Evolutionary conservation across 139 green algal species (phyloP), one percentile per base, ranked within the genome.

Genomic region (Chlamydomonas eustigma): DNA sequence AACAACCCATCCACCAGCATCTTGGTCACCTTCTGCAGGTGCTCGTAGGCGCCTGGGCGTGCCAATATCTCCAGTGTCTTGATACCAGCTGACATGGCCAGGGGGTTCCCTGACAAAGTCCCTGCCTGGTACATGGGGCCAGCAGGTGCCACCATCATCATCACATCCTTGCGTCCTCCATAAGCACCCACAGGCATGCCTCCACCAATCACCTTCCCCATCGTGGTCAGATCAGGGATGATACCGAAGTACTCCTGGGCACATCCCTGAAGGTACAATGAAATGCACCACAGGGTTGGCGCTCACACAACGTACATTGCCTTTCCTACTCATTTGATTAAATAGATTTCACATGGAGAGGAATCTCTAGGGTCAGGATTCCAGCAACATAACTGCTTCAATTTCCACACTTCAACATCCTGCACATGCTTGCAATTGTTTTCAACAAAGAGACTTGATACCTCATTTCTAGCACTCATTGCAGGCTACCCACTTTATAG

Each of bases 181-280:
- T 99, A 99, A 0, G 96, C 96, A 74, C 96, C 96, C 38, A 99
- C 96, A 8, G 96, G 96, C 76, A 99, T 81, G 38, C 96, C 96
- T 65, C 96, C 96, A 65, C 93, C 96, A 77, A 99, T 99, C 71
- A 99, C 93, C 92, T 99, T 99, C 84, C 96, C 96, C 91, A 99
- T 96, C 77, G 95, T 99, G 76, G 96, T 99, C 39, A 99, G 76
- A 86, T 99, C 96, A 36, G 96, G 96, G 5, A 88, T 99, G 71
- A 99, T 88, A 78, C 92, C 92, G 77, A 97, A 99, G 91, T 98
- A 76, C 84, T 96, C 90, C 88, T 98, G 93, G 22, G 84, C 86
- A 64, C 86, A 86, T 50, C 85, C 85, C 77, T 58, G 44, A 12
- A 58, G 44, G 12, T 18, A 58, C 12, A 58, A 58, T 85, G 76